These are phyloP conservation scores for Nasturtium officinale DNA, from an alignment of 345 rosid genomes.

Conservation along the genomic window DNA sequence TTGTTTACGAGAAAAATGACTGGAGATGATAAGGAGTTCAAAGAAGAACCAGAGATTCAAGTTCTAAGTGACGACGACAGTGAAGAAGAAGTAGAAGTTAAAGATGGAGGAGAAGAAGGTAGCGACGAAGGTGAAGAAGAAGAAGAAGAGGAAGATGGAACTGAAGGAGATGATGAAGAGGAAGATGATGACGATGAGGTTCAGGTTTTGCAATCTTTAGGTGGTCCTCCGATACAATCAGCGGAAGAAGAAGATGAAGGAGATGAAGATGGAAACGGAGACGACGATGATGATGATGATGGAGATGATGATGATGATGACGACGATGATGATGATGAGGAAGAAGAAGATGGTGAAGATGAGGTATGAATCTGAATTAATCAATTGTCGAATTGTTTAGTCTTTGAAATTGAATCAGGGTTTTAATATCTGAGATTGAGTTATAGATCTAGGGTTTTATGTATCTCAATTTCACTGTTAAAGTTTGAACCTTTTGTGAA, in stretches of 20 bases:
- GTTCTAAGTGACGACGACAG: slow-evolving; percentile 43
- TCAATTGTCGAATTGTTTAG: background rate
- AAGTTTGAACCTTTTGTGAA: background rate
- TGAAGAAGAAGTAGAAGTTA: slow-evolving; percentile 41
- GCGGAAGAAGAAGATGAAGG: slow-evolving; percentile 66
- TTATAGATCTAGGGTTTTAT: slow-evolving; percentile 33
- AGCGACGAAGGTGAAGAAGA: slow-evolving; percentile 54
- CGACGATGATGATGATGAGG: slow-evolving; percentile 55
- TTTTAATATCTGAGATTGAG: background rate
- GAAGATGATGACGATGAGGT: slow-evolving; percentile 59
- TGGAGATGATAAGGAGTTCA: slow-evolving; percentile 48
- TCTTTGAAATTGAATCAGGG: slow-evolving; percentile 6
- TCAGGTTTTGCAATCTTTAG: slow-evolving; percentile 59
- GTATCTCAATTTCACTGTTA: background rate
- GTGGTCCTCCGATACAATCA: slow-evolving; percentile 55
- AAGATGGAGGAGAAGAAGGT: slow-evolving; percentile 46
- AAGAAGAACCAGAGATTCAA: slow-evolving; percentile 45
- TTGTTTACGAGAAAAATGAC: slow-evolving; percentile 45
- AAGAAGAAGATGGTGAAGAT: slow-evolving; percentile 52
- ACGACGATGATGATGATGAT: slow-evolving; percentile 52
- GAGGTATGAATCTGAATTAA: slow-evolving; percentile 31
- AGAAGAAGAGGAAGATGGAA: slow-evolving; percentile 46
- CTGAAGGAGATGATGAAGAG: slow-evolving; percentile 51
- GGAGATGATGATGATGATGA: slow-evolving; percentile 57
- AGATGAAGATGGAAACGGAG: slow-evolving; percentile 57